These are phyloP conservation scores for Penicillium verrucosum DNA, from an alignment of 2,329 filamentous ascomycete genomes.

Conservation along the genomic window DNA sequence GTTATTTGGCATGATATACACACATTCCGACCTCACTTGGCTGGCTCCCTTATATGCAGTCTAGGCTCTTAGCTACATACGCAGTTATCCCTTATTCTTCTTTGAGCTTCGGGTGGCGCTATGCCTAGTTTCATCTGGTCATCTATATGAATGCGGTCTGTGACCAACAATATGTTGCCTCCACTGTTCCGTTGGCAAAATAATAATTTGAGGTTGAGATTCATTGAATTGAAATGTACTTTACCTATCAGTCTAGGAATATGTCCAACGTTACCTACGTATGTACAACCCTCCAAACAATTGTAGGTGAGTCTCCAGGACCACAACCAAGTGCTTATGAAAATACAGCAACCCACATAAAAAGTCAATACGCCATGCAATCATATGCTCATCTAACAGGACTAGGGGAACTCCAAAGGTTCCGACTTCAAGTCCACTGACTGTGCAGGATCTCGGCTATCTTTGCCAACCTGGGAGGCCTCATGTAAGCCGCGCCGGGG, in stretches of 20 bases:
- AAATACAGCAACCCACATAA: too few relatives aligned
- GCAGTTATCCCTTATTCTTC: neutral
- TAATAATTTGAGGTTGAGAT: neutral
- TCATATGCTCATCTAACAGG: neutral
- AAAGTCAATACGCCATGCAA: neutral
- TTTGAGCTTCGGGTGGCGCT: neutral
- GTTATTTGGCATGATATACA: neutral
- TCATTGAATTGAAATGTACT: neutral
- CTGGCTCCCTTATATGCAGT: neutral
- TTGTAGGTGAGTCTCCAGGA: too few relatives aligned
- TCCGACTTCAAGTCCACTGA: neutral
- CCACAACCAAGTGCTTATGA: too few relatives aligned
- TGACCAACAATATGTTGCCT: neutral
- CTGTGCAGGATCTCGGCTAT: neutral
- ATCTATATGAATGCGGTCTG: neutral
- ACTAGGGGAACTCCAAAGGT: neutral
- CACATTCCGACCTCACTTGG: neutral
- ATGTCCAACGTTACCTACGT: neutral
- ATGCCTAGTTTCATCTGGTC: neutral
- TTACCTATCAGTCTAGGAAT: neutral
- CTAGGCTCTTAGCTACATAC: neutral
- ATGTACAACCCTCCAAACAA: too few relatives aligned
- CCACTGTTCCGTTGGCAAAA: neutral
- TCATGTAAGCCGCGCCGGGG: conserved; percentile 9
- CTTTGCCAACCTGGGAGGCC: neutral